phyloP scores from a whole-genome alignment of 1,284 basidiomycete species.

The Cutaneotrichosporon spelunceum region DNA sequence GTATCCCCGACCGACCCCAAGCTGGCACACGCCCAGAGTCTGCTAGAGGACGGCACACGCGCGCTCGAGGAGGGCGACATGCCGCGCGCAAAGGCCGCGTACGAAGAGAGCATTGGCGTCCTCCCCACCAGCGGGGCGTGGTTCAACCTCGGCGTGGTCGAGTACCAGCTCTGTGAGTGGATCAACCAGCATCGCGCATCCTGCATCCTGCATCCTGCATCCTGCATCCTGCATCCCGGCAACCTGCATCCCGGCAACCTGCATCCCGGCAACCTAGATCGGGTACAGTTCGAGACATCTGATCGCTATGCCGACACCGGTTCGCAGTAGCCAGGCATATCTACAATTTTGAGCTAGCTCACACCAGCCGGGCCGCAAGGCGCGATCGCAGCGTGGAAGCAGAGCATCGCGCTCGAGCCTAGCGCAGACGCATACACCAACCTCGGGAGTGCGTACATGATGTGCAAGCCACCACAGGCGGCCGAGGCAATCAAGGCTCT shows the following conservation, averaged over 20 bases:
- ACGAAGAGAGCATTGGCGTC: conserved; percentile 75
- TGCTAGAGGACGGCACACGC: conserved; percentile 79
- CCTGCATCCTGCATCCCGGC: too few species aligned
- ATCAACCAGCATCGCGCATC: too few species aligned
- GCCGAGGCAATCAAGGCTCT: conserved; percentile 87
- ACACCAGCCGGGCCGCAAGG: conserved; percentile 55
- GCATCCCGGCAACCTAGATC: too few species aligned
- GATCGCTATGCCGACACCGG: too few species aligned
- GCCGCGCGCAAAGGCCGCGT: conserved; percentile 70
- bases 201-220: too few species aligned
- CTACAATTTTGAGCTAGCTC: background rate
- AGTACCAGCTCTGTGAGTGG: conserved; percentile 46
- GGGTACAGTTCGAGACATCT: too few species aligned
- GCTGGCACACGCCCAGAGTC: conserved; percentile 72
- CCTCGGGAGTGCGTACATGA: conserved; percentile 89
- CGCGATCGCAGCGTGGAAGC: conserved; percentile 81
- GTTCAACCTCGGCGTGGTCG: conserved; percentile 51
- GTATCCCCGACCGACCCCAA: conserved; percentile 79
- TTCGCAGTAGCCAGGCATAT: too few species aligned
- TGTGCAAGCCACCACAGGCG: conserved; percentile 76
- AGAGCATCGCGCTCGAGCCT: conserved; percentile 76
- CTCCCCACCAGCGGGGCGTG: conserved; percentile 63
- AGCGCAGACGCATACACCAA: conserved; percentile 91
- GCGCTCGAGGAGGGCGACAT: conserved; percentile 89
- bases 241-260: too few species aligned